Conservation (phyloP, 2,329 filamentous ascomycete species). For the Fulvia fulva region DNA sequence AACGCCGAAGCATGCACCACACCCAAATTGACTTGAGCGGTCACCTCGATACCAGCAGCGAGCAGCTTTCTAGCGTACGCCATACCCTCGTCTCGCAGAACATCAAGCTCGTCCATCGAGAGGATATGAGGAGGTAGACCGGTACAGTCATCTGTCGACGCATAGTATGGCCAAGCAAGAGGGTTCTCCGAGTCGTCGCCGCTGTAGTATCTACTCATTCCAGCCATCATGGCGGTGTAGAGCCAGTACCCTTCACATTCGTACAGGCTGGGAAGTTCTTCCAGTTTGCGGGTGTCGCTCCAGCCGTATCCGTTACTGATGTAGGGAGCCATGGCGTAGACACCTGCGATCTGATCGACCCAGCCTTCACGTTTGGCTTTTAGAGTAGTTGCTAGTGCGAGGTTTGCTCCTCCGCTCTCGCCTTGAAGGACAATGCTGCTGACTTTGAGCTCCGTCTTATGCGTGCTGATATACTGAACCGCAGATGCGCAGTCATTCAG, state of each 20-base stretch:
- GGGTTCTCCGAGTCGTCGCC: slow-evolving; percentile 22
- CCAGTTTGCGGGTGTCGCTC: slow-evolving; percentile 18
- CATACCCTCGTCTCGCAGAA: slow-evolving; percentile 31
- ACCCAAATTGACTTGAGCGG: slow-evolving; percentile 27
- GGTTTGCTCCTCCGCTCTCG: slow-evolving; percentile 32
- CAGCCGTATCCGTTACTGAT: slow-evolving; percentile 23
- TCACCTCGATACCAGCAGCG: slow-evolving; percentile 25
- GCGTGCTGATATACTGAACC: slow-evolving; percentile 21
- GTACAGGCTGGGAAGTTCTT: slow-evolving; percentile 27
- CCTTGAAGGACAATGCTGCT: slow-evolving; percentile 30
- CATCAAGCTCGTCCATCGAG: slow-evolving; percentile 31
- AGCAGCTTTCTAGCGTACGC: slow-evolving; percentile 27
- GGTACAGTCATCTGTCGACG: slow-evolving; percentile 26
- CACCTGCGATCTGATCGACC: slow-evolving; percentile 24
- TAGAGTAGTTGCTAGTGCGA: slow-evolving; percentile 27
- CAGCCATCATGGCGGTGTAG: slow-evolving; percentile 14
- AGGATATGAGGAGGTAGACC: slow-evolving; percentile 30
- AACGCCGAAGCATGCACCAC: slow-evolving; percentile 23
- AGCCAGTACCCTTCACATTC: slow-evolving; percentile 30
- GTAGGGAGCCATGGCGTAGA: slow-evolving; percentile 27
- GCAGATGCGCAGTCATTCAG: slow-evolving; percentile 31
- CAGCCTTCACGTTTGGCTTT: slow-evolving; percentile 30
- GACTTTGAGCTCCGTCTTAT: slow-evolving; percentile 24
- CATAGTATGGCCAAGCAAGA: slow-evolving; percentile 32
- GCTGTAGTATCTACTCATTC: slow-evolving; percentile 24